These are phyloP conservation scores for Saccharomyces uvarum DNA, from an alignment of 1,139 yeast species.

Conservation along the genomic window DNA sequence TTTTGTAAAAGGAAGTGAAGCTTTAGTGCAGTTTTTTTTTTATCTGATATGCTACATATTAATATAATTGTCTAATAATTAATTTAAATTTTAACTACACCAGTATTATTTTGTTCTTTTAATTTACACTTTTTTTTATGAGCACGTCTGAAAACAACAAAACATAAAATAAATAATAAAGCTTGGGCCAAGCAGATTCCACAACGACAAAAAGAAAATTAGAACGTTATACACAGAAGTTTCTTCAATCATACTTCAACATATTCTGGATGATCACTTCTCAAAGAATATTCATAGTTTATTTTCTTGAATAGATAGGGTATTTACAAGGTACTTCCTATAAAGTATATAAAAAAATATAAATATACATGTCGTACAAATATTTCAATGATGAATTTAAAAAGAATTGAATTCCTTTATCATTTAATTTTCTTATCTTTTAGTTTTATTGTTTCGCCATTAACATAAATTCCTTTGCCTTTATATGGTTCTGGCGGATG, in stretches of 20 bases:
- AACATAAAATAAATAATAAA: background rate
- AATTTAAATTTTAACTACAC: background rate
- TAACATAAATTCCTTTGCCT: constrained; percentile 93
- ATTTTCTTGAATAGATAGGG: background rate
- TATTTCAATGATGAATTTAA: background rate
- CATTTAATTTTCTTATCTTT: constrained; percentile 90
- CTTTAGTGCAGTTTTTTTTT: background rate
- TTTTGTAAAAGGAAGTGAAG: background rate
- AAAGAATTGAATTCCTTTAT: constrained; percentile 39
- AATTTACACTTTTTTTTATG: background rate
- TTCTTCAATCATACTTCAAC: background rate
- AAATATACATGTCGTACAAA: background rate
- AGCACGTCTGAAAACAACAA: background rate
- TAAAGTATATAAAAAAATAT: background rate
- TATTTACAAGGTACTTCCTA: background rate
- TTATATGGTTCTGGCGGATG: constrained; percentile 98
- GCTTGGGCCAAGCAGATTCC: too few species aligned
- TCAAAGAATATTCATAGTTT: background rate
- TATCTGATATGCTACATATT: background rate
- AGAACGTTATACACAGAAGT: background rate
- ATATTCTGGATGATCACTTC: too few species aligned
- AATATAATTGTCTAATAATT: background rate
- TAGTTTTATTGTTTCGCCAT: constrained; percentile 81
- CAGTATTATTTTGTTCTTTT: background rate
- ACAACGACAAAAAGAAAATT: background rate